Evolutionary conservation across 2,329 filamentous ascomycete species (phyloP), one percentile per base, ranked within the genome.

Genomic region (Botrytis deweyae): DNA sequence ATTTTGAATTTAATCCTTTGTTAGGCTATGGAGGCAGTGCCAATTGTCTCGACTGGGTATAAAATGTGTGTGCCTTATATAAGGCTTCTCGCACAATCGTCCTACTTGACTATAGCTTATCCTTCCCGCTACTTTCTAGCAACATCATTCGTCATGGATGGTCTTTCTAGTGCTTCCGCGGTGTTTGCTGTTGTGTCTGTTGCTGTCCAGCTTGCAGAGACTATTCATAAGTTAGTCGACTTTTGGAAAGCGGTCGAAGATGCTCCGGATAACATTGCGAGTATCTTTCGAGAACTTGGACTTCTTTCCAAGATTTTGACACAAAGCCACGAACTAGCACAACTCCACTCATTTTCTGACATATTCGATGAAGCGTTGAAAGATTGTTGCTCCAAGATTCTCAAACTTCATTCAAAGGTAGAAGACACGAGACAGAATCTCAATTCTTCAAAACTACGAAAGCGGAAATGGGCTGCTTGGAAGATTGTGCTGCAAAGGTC

Each of bases 161-260:
- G 52, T 14, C 33, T 69, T 58, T 69, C 42, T 55, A 59, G 46
- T 55, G 29, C 52, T 40, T 67, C 65, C 20, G 44, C 65, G 9
- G 44, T 36, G 20, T 44, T 72, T 25, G 55, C 42, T 44, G 36
- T 52, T 44, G 59, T 64, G 9, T 72, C 58, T 49, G 0, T 72
- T 46, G 29, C 69, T 38, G 33, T 64, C 25, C 69, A 71, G 33
- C 69, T 71, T 25, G 58, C 40, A 46, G 69, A 64, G 16, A 61
- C 52, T n/a, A 25, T 72, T 46, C 61, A 46, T 1, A 64, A 46
- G 20, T 40, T 65, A 72, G 40, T 63, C 33, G 69, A 49, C 2
- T 72, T 72, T 64, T 72, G 58, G 69, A 64, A 38, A 49, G 59
- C 69, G 10, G 69, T 72, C 33, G 44, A 72, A 55, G 40, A 72